phyloP scores from a whole-genome alignment of 2,329 filamentous ascomycete species.

The Talaromyces islandicus region DNA sequence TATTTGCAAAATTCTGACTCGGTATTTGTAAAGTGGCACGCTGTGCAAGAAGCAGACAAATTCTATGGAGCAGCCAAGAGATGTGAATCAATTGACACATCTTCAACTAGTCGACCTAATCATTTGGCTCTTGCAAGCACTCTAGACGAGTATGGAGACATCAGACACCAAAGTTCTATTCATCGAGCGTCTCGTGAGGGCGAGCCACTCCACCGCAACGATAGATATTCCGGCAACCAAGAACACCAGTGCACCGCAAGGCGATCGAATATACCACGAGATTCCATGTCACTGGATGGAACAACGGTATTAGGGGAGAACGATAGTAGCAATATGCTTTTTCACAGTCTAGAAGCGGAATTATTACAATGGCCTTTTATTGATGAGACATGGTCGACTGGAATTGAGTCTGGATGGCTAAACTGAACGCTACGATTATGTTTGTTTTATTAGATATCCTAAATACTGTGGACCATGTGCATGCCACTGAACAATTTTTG shows the following conservation, averaged over 20 bases:
- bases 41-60: slow-evolving; percentile 28
- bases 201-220: background rate
- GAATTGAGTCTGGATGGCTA: slow-evolving; percentile 28
- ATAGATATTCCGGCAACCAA: background rate
- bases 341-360: slow-evolving; percentile 26
- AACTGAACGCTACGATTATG: slow-evolving; percentile 18
- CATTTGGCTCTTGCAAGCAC: slow-evolving; percentile 27
- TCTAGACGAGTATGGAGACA: slow-evolving; percentile 33
- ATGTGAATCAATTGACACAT: slow-evolving; percentile 18
- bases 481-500: background rate
- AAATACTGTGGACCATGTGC: background rate
- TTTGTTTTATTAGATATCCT: background rate
- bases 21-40: slow-evolving; percentile 22
- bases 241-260: background rate
- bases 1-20: background rate
- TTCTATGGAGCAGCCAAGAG: slow-evolving; percentile 29
- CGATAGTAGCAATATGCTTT: slow-evolving; percentile 5
- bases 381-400: slow-evolving; percentile 29
- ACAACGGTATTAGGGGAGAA: slow-evolving; percentile 3
- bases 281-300: background rate
- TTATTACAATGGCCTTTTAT: slow-evolving; percentile 35
- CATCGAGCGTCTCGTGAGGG: background rate
- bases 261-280: background rate
- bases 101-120: slow-evolving; percentile 12
- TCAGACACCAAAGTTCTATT: slow-evolving; percentile 22